phyloP scores from a whole-genome alignment of 345 rosid species.

The Eucalyptus pauciflora region DNA sequence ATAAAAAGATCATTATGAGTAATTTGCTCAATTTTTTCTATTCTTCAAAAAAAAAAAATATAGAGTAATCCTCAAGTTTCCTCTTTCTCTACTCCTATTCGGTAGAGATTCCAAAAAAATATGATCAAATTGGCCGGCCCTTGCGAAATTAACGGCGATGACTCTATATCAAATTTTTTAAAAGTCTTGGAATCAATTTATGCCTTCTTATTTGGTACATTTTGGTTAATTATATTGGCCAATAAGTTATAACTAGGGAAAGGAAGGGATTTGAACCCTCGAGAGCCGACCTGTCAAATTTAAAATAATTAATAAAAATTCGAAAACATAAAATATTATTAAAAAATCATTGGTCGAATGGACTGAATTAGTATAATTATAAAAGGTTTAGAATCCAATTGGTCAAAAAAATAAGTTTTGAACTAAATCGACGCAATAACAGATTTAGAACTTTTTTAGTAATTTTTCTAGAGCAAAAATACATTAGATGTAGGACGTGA shows the following conservation, averaged over 20 bases:
- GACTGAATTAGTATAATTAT: too few species aligned
- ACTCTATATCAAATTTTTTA: background rate
- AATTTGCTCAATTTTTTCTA: background rate
- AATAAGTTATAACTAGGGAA: too few species aligned
- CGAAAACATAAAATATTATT: too few species aligned
- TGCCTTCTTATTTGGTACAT: too few species aligned
- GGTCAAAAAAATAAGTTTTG: too few species aligned
- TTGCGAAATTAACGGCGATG: background rate
- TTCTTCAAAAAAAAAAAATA: background rate
- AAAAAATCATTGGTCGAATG: rapidly evolving
- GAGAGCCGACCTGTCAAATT: too few species aligned
- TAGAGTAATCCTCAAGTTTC: background rate
- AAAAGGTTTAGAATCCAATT: too few species aligned
- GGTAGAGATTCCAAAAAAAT: background rate
- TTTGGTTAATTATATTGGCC: too few species aligned
- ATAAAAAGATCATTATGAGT: background rate
- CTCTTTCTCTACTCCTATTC: background rate
- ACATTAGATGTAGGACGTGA: background rate
- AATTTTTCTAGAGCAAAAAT: background rate
- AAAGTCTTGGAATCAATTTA: background rate
- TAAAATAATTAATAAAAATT: too few species aligned
- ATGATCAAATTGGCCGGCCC: background rate
- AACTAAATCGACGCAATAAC: rapidly evolving
- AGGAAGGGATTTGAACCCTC: too few species aligned
- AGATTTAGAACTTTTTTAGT: too few species aligned